Evolutionary conservation across 768 basidiomycete genomes (phyloP), one percentile per base, ranked within the genome.

Genomic region (Russula sp.): DNA sequence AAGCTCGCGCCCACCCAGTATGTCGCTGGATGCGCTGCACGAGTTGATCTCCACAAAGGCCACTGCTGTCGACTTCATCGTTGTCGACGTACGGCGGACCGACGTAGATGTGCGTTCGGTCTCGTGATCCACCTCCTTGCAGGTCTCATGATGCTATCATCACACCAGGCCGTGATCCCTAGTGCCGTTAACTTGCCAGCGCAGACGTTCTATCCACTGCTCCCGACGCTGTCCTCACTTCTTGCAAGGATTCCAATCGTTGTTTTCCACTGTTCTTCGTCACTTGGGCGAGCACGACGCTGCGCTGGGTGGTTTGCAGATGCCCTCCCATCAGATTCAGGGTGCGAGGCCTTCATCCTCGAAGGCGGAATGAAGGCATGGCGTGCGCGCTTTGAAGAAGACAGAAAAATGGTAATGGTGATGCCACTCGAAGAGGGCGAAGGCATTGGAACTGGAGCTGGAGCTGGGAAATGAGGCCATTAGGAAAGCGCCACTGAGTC

Each of bases 381-480:
- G 71, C 53, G 67, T 9, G 69, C 22, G 42, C 39, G 62, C 35
- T 71, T 65, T 52, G 68, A 58, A 14, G 66, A 61, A 20, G 69
- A 68, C 35, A 50, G 54, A 32, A 42, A 22, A n/a, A 55, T 69
- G 47, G 51, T 65, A 9, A 48, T 71, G 20, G 70, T 64, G 18
- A 89, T 96, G 27, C 92, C 94, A 10, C 27, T 8, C 7, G 62
- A 57, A 22, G 62, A 47, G 18, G 49, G 27, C 32, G 50, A 44
- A 14, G 42, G 35, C 37, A 10, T n/a, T 14, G 31, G 37, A 18
- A 42, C 11, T 20, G 50, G 39, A 4, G 51, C 18, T 5, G 34
- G n/a, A 27, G n/a, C 18, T 14, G 42, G 42, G 22, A 57, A 49
- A 34, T 62, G 48, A 61, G 44, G 32, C 11, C 37, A 27, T 27